Percentiles rank a stretch among this genome's conserved stretches.
phyloP scores from a whole-genome alignment of 768 basidiomycete genomes.

The Rhizopogon vulgaris region DNA sequence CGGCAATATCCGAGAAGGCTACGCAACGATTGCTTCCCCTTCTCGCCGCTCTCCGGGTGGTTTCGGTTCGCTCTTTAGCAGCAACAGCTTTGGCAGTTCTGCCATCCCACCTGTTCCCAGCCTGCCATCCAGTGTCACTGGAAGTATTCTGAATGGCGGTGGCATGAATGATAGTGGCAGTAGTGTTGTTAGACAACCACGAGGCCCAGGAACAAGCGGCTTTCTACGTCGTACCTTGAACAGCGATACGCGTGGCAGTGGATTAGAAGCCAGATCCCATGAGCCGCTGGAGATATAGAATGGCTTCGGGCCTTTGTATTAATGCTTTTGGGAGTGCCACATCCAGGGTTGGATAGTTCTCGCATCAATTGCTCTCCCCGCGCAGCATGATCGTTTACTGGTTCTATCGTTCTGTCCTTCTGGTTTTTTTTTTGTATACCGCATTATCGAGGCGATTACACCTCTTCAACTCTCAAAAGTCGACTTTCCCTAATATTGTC shows the following conservation, averaged over 20 bases:
- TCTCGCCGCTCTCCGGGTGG: conserved; percentile 69
- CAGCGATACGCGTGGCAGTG: conserved; percentile 45
- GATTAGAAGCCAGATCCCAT: conserved; percentile 80
- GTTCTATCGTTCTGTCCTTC: background rate
- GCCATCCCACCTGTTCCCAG: conserved; percentile 73
- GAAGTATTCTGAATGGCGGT: conserved; percentile 35
- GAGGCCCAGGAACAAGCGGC: conserved; percentile 75
- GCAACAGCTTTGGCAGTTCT: conserved; percentile 30
- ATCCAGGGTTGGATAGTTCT: conserved; percentile 8
- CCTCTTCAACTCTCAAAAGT: background rate
- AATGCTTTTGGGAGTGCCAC: conserved; percentile 11
- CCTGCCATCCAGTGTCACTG: conserved; percentile 53
- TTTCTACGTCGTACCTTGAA: conserved; percentile 50
- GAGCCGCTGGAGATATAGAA: conserved; percentile 78
- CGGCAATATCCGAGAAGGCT: conserved; percentile 82
- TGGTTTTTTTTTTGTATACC: conserved; percentile 1
- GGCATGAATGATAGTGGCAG: conserved; percentile 28
- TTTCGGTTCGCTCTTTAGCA: conserved; percentile 67
- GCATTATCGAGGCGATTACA: background rate
- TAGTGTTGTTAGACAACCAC: conserved; percentile 78
- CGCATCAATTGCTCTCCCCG: conserved; percentile 15
- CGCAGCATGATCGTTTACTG: background rate
- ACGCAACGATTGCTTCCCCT: conserved; percentile 81
- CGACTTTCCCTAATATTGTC: conserved; percentile 1
- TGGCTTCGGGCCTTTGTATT: background rate